Evolutionary conservation across 2,329 filamentous ascomycete species (phyloP).

Genomic region (Hirsutella thompsonii): DNA sequence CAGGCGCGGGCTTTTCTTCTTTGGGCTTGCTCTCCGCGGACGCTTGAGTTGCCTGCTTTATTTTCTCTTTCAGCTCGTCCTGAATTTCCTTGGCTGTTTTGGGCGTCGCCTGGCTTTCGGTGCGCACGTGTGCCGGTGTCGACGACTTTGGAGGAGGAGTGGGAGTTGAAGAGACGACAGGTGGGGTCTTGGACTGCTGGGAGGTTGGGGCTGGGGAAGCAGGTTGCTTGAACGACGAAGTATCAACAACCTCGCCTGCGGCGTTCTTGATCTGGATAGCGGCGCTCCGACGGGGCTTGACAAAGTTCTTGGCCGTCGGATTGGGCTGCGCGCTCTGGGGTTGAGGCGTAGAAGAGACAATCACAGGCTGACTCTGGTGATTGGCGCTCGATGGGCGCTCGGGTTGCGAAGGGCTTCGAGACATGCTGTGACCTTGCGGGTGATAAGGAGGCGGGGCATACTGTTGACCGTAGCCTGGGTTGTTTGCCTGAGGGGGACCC

Average conservation of each 20-base stretch:
- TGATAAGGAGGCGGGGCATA: constrained; percentile 26
- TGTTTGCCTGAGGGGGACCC: constrained; percentile 27
- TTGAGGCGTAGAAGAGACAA: constrained; percentile 48
- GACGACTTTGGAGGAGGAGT: constrained; percentile 69
- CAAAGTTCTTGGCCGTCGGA: constrained; percentile 29
- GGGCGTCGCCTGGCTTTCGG: constrained; percentile 51
- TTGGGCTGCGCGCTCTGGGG: constrained; percentile 49
- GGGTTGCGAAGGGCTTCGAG: constrained; percentile 72
- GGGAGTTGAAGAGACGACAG: constrained; percentile 59
- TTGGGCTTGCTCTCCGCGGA: constrained; percentile 15
- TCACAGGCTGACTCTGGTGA: constrained; percentile 44
- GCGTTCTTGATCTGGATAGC: constrained; percentile 77
- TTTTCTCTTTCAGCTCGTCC: constrained; percentile 69
- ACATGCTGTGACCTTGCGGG: constrained; percentile 58
- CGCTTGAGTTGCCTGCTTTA: constrained; percentile 46
- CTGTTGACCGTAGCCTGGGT: constrained; percentile 36
- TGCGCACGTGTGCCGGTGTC: constrained; percentile 54
- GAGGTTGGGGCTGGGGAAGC: constrained; percentile 41
- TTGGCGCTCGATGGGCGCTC: constrained; percentile 53
- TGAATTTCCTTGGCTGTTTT: constrained; percentile 76
- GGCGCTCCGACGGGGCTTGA: constrained; percentile 44
- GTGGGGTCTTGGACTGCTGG: constrained; percentile 50
- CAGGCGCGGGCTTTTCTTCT: constrained; percentile 14
- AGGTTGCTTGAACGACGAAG: constrained; percentile 46
- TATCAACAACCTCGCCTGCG: constrained; percentile 64